Conservation (phyloP, 164 flowering plant genomes). For the Chimonanthus praecox region DNA sequence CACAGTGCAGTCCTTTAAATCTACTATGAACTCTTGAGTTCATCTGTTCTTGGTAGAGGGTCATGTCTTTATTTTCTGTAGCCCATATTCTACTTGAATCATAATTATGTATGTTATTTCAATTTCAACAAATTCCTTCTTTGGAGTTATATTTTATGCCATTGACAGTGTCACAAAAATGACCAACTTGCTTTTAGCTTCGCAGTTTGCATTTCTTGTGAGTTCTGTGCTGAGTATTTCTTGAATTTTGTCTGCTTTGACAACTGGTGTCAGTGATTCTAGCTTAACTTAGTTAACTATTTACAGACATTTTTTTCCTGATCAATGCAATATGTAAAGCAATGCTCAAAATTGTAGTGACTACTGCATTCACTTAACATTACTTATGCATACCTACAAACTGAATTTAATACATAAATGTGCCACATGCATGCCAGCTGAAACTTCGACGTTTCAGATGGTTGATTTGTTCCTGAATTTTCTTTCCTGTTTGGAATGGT, state of each 20-base stretch:
- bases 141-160: not conserved
- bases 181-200: not conserved
- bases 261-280: not conserved
- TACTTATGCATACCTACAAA: too few species aligned
- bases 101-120: too few species aligned
- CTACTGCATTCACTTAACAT: too few species aligned
- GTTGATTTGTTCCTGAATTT: too few species aligned
- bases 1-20: not conserved
- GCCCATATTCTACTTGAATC: not conserved
- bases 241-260: not conserved
- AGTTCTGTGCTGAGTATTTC: not conserved
- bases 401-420: too few species aligned
- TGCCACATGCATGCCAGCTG: too few species aligned
- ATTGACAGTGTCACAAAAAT: not conserved
- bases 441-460: too few species aligned
- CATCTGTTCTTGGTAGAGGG: not conserved
- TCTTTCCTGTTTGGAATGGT: too few species aligned
- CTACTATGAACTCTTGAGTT: not conserved
- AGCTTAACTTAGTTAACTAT: too few species aligned
- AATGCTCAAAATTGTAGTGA: too few species aligned
- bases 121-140: not conserved
- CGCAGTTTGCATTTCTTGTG: not conserved
- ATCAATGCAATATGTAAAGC: too few species aligned
- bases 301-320: too few species aligned
- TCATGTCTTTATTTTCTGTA: not conserved